Evolutionary conservation across 2,329 filamentous ascomycete species (phyloP).

Genomic region (Niveomyces coronatus): DNA sequence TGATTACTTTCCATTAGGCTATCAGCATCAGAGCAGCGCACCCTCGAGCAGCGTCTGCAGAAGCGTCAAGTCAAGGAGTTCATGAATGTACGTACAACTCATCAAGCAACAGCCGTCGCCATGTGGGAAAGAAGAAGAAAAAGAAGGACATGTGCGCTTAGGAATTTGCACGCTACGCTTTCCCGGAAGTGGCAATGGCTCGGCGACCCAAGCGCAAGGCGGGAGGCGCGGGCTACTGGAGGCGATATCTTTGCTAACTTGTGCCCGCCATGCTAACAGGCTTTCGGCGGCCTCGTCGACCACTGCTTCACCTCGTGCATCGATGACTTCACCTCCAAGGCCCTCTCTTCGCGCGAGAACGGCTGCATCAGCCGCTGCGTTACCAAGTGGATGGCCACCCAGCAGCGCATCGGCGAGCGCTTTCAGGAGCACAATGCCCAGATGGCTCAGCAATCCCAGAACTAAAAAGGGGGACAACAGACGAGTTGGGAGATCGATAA

Average conservation of each 20-base stretch:
- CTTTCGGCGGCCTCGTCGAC: slow-evolving; percentile 45
- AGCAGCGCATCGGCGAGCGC: slow-evolving; percentile 80
- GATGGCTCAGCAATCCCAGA: slow-evolving; percentile 42
- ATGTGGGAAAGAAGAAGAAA: too few relatives aligned
- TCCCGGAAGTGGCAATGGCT: too few relatives aligned
- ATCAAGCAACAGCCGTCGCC: background rate
- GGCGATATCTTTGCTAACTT: background rate
- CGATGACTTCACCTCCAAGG: slow-evolving; percentile 97
- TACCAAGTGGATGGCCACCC: slow-evolving; percentile 88
- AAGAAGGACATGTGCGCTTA: too few relatives aligned
- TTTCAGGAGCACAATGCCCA: slow-evolving; percentile 67
- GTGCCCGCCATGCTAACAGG: slow-evolving; percentile 15
- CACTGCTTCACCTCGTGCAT: slow-evolving; percentile 96
- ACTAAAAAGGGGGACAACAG: slow-evolving; percentile 20
- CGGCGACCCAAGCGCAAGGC: too few relatives aligned
- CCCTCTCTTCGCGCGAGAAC: slow-evolving; percentile 76
- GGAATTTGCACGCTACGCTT: too few relatives aligned
- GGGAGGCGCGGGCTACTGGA: too few relatives aligned
- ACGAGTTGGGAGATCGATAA: background rate
- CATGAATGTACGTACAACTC: slow-evolving; percentile 64
- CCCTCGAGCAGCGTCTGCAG: slow-evolving; percentile 91
- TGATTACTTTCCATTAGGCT: too few relatives aligned
- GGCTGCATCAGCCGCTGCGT: slow-evolving; percentile 92
- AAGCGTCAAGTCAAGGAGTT: slow-evolving; percentile 99
- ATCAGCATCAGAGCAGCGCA: slow-evolving; percentile 72